These are phyloP conservation scores for Hibiscus trionum DNA, from an alignment of 345 rosid genomes.

Conservation along the genomic window DNA sequence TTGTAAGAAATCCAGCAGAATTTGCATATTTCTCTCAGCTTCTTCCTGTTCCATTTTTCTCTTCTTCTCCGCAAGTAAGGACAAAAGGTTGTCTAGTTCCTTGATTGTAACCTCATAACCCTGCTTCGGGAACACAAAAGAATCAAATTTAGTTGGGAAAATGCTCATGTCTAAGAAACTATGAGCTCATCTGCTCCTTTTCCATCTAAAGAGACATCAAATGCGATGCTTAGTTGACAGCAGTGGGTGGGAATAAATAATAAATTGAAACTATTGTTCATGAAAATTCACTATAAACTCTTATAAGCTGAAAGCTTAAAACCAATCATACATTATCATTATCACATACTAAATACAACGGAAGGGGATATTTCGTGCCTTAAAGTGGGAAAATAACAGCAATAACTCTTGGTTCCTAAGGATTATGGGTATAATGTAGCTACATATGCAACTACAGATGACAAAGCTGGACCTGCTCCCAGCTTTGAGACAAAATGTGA, in stretches of 20 bases:
- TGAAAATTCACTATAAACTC: not conserved
- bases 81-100: slow-evolving; percentile 72
- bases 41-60: slow-evolving; percentile 97
- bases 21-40: slow-evolving; percentile 97
- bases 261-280: not conserved
- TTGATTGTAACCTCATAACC: slow-evolving; percentile 86
- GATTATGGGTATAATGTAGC: not conserved
- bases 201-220: not conserved
- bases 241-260: not conserved
- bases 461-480: not conserved
- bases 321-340: not conserved
- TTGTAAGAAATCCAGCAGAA: slow-evolving; percentile 78
- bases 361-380: not conserved
- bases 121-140: slow-evolving; percentile 44
- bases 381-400: not conserved
- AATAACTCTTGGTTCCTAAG: not conserved
- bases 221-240: not conserved
- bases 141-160: slow-evolving; percentile 14
- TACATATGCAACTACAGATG: not conserved
- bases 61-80: slow-evolving; percentile 76
- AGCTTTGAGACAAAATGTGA: not conserved
- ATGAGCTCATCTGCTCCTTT: not conserved
- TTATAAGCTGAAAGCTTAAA: not conserved
- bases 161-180: not conserved
- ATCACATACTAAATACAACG: not conserved